These are phyloP conservation scores for Fusarium sp. DNA, from an alignment of 2,329 filamentous ascomycete genomes.

Conservation along the genomic window DNA sequence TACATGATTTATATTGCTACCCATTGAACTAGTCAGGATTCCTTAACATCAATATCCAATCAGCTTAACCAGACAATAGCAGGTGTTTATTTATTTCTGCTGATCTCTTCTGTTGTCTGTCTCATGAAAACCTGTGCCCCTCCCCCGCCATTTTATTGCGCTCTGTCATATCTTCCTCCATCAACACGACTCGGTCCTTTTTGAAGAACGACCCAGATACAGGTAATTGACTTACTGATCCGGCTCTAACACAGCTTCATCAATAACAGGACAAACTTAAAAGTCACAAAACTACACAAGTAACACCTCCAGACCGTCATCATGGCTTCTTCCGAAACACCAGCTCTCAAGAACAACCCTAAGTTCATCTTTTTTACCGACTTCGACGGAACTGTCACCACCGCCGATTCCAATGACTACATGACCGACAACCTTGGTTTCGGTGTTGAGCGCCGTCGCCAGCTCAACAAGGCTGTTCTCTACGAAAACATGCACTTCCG, in stretches of 20 bases:
- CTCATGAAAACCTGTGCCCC: conserved; percentile 43
- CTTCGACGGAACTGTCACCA: conserved; percentile 96
- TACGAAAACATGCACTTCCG: conserved; percentile 77
- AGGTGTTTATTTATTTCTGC: conserved; percentile 32
- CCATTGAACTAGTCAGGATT: conserved; percentile 21
- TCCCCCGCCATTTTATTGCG: conserved; percentile 42
- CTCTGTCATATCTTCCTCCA: conserved; percentile 30
- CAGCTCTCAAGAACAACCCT: conserved; percentile 74
- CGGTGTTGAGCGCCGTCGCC: conserved; percentile 74
- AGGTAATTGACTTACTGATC: conserved; percentile 1
- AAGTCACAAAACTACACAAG: neutral
- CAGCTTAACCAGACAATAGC: conserved; percentile 28
- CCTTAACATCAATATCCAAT: conserved; percentile 34
- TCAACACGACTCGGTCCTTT: conserved; percentile 13
- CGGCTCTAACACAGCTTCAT: neutral
- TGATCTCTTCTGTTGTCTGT: conserved; percentile 23
- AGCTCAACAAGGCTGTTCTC: conserved; percentile 82
- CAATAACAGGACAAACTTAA: neutral
- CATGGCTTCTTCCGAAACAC: conserved; percentile 62
- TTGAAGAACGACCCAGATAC: neutral
- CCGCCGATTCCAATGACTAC: conserved; percentile 72
- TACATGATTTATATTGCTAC: conserved; percentile 25
- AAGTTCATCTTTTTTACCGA: conserved; percentile 99
- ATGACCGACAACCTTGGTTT: conserved; percentile 94
- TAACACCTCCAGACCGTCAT: conserved; percentile 22